Conservation (phyloP, 2,329 filamentous ascomycete species). For the Ascosphaera aggregata region DNA sequence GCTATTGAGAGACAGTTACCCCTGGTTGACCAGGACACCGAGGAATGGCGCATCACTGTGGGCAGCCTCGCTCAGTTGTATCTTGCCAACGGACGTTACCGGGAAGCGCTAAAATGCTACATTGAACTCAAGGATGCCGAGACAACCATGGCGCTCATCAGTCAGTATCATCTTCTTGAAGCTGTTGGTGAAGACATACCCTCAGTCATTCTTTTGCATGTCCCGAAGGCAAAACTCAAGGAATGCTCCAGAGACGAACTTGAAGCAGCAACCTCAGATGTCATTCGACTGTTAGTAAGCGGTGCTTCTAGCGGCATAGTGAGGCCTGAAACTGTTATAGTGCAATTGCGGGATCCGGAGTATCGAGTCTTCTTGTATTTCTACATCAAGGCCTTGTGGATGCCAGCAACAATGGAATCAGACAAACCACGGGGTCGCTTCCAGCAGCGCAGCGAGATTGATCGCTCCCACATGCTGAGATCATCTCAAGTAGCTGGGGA, state of each 20-base stretch:
- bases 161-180: conserved; percentile 73
- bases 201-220: conserved; percentile 66
- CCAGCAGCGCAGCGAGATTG: conserved; percentile 15
- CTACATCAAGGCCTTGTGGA: conserved; percentile 74
- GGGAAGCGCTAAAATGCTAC: conserved; percentile 71
- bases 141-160: conserved; percentile 63
- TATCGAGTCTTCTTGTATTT: conserved; percentile 66
- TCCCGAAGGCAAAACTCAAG: conserved; percentile 45
- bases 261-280: conserved; percentile 57
- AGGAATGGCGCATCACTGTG: conserved; percentile 81
- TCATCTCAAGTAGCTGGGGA: conserved; percentile 16
- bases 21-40: conserved; percentile 49
- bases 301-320: conserved; percentile 81
- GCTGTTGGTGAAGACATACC: conserved; percentile 76
- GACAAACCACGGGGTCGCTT: conserved; percentile 13
- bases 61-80: conserved; percentile 68
- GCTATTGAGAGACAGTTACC: conserved; percentile 64
- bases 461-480: conserved; percentile 3
- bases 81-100: conserved; percentile 54
- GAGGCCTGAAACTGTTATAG: conserved; percentile 50
- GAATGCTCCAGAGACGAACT: conserved; percentile 46
- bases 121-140: conserved; percentile 84
- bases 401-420: conserved; percentile 26
- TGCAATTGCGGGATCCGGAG: conserved; percentile 46
- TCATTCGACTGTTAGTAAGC: conserved; percentile 65